Evolutionary conservation across 306 rosid species (phyloP).

Genomic region (Astragalus membranaceus): DNA sequence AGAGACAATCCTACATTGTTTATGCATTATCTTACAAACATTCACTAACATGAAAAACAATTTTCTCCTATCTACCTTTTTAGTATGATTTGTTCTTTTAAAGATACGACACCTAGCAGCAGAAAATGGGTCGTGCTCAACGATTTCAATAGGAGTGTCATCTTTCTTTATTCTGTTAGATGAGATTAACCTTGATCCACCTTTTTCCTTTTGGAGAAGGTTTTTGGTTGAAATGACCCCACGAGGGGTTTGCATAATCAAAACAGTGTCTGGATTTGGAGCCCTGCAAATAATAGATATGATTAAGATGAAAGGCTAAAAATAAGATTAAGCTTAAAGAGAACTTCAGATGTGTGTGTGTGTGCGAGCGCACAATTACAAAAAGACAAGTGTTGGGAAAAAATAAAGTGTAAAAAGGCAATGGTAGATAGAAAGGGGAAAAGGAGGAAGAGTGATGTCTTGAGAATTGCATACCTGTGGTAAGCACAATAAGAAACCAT

Average conservation of each 20-base stretch:
- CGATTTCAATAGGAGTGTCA: conserved; percentile 49
- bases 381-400: neutral
- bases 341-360: neutral
- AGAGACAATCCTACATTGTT: neutral
- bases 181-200: conserved; percentile 85
- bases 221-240: conserved; percentile 90
- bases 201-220: conserved; percentile 80
- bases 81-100: conserved; percentile 59
- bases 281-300: conserved; percentile 59
- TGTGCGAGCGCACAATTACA: neutral
- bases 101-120: conserved; percentile 84
- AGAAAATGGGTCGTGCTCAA: conserved; percentile 69
- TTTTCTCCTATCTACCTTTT: conserved; percentile 54
- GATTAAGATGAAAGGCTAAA: conserved; percentile 24
- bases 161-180: conserved; percentile 55
- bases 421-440: neutral
- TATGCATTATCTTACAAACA: conserved; percentile 17
- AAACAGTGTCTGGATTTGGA: conserved; percentile 94
- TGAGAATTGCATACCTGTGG: conserved; percentile 67
- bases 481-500: conserved; percentile 97
- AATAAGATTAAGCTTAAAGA: neutral
- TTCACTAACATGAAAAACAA: neutral
- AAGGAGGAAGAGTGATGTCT: neutral
- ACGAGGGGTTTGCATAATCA: conserved; percentile 84
- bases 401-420: neutral